Evolutionary conservation across 352 stramenopile genomes (phyloP), one percentile per base, ranked within the genome.

Genomic region (Globisporangium sylvaticum): DNA sequence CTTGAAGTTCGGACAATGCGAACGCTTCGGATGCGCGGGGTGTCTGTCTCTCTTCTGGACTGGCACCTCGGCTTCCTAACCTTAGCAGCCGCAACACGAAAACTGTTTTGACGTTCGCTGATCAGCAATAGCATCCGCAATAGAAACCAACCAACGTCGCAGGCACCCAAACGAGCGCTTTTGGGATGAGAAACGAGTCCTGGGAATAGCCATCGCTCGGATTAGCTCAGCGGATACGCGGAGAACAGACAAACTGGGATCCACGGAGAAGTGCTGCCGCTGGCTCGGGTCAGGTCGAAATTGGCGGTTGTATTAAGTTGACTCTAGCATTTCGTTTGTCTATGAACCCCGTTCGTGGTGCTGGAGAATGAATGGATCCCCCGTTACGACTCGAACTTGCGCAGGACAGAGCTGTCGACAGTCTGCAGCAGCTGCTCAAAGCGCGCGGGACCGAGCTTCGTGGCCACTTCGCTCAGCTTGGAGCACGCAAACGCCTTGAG

Each of bases 371-470:
- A 44, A 18, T 37, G 10, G 14, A 25, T 24, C 2, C 20, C 7
- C 20, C 15, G 3, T 69, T 37, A 69, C 1, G 64, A 69, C 56
- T 90, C 77, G 27, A 91, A 72, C 48, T 81, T 89, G 59, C 65
- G 72, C 42, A 91, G 34, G 32, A 89, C 83, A 0, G 83, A 85
- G 29, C 71, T 74, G 62, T 90, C 81, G n/a, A 88, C 73, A 25
- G 73, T 81, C 63, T 85, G 70, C 48, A 93, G 34, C 22, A 93
- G 46, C 65, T 86, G 71, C 8, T 77, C 69, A 39, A 93, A 90
- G 37, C 69, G 58, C 14, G 55, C 65, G 32, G 60, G 65, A 37
- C 77, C 83, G 18, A 93, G 39, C n/a, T 75, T 74, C 15, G 65
- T 32, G 10, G 80, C 62, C 5, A 93, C 58, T 6, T 77, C 77